Percentiles rank a stretch among this genome's conserved stretches.
These are phyloP conservation scores for Suhomyces canberraensis DNA, from an alignment of 805 yeast genomes.

Conservation along the genomic window DNA sequence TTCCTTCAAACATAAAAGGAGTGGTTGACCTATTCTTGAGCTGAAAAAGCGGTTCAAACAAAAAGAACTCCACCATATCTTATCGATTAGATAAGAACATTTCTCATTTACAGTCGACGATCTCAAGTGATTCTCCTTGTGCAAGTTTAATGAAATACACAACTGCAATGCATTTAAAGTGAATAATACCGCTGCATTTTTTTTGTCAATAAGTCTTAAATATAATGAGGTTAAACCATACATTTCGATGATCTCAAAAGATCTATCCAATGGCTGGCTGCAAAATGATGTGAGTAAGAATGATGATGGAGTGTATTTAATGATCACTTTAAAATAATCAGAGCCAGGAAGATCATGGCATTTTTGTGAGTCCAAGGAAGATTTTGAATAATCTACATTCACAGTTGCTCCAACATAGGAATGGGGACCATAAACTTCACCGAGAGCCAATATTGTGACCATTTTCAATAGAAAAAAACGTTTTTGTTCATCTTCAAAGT, in stretches of 20 bases:
- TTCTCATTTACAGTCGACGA: constrained; percentile 7
- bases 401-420: constrained; percentile 11
- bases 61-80: constrained; percentile 25
- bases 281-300: constrained; percentile 14
- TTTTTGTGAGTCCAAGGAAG: background rate
- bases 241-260: constrained; percentile 21
- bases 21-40: constrained; percentile 24
- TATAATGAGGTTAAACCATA: constrained; percentile 23
- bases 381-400: no score
- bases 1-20: constrained; percentile 17
- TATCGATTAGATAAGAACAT: constrained; percentile 3
- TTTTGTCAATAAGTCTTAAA: constrained; percentile 24
- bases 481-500: background rate
- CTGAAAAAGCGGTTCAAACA: constrained; percentile 25
- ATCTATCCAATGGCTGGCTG: constrained; percentile 8
- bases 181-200: constrained; percentile 22
- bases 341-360: constrained; percentile 19
- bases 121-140: constrained; percentile 14
- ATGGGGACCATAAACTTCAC: constrained; percentile 17
- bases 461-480: constrained; percentile 19
- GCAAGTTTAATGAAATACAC: constrained; percentile 24
- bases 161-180: constrained; percentile 24
- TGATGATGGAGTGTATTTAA: constrained; percentile 18
- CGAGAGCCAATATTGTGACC: constrained; percentile 21
- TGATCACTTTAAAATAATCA: constrained; percentile 17